Percentiles rank a stretch among this genome's conserved stretches.
These are phyloP conservation scores for Fusarium denticulatum DNA, from an alignment of 2,329 filamentous ascomycete genomes.

Conservation along the genomic window DNA sequence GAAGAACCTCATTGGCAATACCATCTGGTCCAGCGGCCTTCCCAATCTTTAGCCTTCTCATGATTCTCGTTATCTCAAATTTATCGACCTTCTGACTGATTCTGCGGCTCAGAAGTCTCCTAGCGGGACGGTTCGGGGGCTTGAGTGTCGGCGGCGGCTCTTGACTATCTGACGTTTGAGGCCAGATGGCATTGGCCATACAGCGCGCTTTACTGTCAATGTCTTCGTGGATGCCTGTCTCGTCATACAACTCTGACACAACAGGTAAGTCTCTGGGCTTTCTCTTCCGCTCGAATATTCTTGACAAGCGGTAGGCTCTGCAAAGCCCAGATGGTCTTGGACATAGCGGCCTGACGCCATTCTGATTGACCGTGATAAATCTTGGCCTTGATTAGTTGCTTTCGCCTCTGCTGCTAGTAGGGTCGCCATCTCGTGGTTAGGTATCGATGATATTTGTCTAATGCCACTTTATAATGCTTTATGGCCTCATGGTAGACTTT, in stretches of 20 bases:
- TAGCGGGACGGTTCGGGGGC: background rate
- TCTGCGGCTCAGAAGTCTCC: background rate
- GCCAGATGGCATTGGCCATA: background rate
- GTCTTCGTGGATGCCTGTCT: background rate
- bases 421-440: too few relatives aligned
- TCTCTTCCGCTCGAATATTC: too few relatives aligned
- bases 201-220: background rate
- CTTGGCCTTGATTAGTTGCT: too few relatives aligned
- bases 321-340: too few relatives aligned
- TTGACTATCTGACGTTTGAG: background rate
- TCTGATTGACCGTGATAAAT: too few relatives aligned
- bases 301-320: too few relatives aligned
- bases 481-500: too few relatives aligned
- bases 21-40: background rate
- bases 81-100: background rate
- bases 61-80: background rate
- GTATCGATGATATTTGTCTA: too few relatives aligned
- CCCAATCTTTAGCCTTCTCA: background rate
- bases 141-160: background rate
- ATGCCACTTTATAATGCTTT: too few relatives aligned
- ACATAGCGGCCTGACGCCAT: too few relatives aligned
- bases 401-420: too few relatives aligned
- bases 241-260: background rate
- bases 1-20: background rate
- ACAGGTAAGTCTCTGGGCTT: too few relatives aligned